These are phyloP conservation scores for Helichrysum umbraculigerum DNA, from an alignment of 129 eudicot species.

Conservation along the genomic window DNA sequence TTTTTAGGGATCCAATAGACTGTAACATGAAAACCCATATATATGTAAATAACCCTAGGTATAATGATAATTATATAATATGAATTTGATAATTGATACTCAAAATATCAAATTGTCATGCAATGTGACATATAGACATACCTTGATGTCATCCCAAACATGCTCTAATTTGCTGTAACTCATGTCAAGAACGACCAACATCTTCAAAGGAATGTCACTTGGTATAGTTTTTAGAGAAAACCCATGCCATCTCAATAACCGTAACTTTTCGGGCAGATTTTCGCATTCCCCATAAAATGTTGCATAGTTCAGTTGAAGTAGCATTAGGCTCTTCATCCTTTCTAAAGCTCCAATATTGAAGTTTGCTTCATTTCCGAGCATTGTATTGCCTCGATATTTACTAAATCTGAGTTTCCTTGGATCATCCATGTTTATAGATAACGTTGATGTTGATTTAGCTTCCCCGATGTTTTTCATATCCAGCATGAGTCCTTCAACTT, in stretches of 20 bases:
- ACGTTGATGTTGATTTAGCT: neutral
- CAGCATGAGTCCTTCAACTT: neutral
- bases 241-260: slow-evolving; percentile 18
- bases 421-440: neutral
- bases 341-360: slow-evolving; percentile 12
- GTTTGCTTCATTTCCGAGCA: neutral
- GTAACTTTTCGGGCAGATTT: slow-evolving; percentile 17
- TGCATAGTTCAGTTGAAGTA: slow-evolving; percentile 19
- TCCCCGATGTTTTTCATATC: slow-evolving; percentile 9
- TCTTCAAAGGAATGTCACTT: slow-evolving; percentile 8
- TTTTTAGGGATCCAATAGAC: slow-evolving; percentile 19
- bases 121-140: neutral
- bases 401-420: neutral
- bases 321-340: slow-evolving; percentile 26
- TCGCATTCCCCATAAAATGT: slow-evolving; percentile 14
- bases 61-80: too few species aligned
- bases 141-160: slow-evolving; percentile 16
- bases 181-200: slow-evolving; percentile 29
- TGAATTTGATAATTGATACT: too few species aligned
- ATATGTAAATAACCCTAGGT: neutral
- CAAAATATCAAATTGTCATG: neutral
- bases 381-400: neutral
- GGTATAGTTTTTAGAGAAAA: slow-evolving; percentile 16
- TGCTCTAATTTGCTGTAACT: slow-evolving; percentile 20
- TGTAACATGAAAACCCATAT: slow-evolving; percentile 14